Evolutionary conservation across 2,329 filamentous ascomycete species (phyloP), one percentile per base, ranked within the genome.

Genomic region (Aspergillus uvarum): DNA sequence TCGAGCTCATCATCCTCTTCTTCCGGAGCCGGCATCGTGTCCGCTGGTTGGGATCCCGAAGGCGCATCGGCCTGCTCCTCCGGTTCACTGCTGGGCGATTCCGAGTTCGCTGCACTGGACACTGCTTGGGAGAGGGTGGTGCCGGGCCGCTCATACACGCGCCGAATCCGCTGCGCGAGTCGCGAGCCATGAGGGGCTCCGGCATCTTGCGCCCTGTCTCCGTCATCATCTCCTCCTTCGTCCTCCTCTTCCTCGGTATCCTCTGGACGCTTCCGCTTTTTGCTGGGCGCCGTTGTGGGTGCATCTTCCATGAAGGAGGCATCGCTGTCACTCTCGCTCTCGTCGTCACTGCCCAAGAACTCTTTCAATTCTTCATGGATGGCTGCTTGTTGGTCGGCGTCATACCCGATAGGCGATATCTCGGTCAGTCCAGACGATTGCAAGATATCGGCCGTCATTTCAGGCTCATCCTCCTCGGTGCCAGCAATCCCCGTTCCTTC

Each of bases 351-450:
- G 48, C 76, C 70, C 65, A 95, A 77, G 66, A 95, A 93, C 50
- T 91, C 90, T 14, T 85, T 85, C 10, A 96, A 78, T 69, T 96
- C 92, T 60, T 89, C 87, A 65, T 92, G 87, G 1, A 85, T 83
- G 10, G 79, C 81, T 4, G 80, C 83, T 81, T 87, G 88, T 70
- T 90, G 83, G 58, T 89, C 85, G 14, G 79, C 82, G 54, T 87
- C 83, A 62, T 87, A 83, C 2, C 84, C 85, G 19, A 81, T 81
- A 1, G 74, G 80, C 5, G 80, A 80, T 49, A 72, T 80, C 52
- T 83, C 81, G 10, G 74, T 74, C 12, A 83, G 73, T 0, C 83
- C 82, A 1, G 78, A 71, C 0, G 83, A 83, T 61, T 83, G 77
- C 49, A 83, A 74, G 29, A 83, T 79, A 6, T 81, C 81, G 53